These are phyloP conservation scores for Gracilaria domingensis DNA, from an alignment of 23 red algal species.

Conservation along the genomic window DNA sequence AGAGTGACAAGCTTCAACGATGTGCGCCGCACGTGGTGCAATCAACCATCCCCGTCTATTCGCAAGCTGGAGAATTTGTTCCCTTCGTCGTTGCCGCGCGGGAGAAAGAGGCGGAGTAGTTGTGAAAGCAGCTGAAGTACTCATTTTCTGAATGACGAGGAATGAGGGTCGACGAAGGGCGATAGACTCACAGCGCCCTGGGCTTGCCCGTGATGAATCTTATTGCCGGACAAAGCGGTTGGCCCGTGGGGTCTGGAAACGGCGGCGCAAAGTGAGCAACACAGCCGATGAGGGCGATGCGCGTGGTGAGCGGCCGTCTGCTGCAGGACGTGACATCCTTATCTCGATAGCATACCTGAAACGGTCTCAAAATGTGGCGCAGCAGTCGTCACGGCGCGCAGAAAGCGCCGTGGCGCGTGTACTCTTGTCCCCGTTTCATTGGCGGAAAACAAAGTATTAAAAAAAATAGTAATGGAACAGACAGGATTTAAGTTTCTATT, in stretches of 20 bases:
- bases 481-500: too few species aligned
- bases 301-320: neutral
- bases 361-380: neutral
- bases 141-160: neutral
- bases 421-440: neutral
- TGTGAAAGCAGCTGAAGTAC: slow-evolving; percentile 5
- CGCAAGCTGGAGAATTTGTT: slow-evolving; percentile 38
- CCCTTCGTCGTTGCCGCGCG: neutral
- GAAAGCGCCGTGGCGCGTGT: slow-evolving; percentile 1
- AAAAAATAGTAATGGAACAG: too few species aligned
- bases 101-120: slow-evolving; percentile 21
- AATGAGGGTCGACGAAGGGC: neutral
- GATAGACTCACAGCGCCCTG: neutral
- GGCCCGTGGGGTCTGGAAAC: neutral
- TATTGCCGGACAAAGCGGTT: neutral
- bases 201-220: neutral
- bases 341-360: neutral
- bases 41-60: slow-evolving; percentile 30
- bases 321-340: neutral
- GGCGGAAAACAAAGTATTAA: neutral
- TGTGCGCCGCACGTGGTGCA: neutral
- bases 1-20: slow-evolving; percentile 18
- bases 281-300: neutral
- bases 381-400: neutral
- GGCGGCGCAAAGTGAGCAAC: neutral